Percentiles rank a stretch among this genome's conserved stretches.
phyloP scores from a whole-genome alignment of 2,329 filamentous ascomycete genomes.

The Fragosphaeria purpurea region DNA sequence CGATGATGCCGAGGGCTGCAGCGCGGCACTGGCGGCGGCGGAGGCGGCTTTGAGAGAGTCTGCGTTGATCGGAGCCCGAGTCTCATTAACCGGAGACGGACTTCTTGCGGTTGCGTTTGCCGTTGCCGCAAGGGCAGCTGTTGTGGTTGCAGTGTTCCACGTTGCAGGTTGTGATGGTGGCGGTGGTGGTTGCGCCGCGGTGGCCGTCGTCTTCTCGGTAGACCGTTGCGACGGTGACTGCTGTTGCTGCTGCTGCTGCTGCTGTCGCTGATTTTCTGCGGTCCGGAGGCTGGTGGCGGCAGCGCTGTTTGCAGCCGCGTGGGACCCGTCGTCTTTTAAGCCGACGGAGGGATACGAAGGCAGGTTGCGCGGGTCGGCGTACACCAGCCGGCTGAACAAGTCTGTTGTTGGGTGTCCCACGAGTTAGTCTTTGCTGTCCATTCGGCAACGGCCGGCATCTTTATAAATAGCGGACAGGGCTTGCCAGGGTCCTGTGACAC shows the following conservation, averaged over 20 bases:
- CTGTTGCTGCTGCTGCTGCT: no score
- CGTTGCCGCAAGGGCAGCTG: slow-evolving; percentile 4
- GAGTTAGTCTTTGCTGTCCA: no score
- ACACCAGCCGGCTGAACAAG: slow-evolving; percentile 43
- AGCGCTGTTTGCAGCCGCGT: slow-evolving; percentile 47
- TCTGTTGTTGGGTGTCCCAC: background rate
- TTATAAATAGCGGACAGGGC: no score
- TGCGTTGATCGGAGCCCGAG: slow-evolving; percentile 2
- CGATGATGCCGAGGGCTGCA: background rate
- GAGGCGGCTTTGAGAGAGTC: slow-evolving; percentile 11
- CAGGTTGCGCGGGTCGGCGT: slow-evolving; percentile 62
- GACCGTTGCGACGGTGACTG: no score
- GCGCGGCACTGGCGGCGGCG: slow-evolving; percentile 9
- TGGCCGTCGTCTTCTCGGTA: no score
- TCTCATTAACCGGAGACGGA: slow-evolving; percentile 4
- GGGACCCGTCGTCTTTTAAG: slow-evolving; percentile 44
- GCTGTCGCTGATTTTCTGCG: slow-evolving; percentile 48
- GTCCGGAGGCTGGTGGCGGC: slow-evolving; percentile 37
- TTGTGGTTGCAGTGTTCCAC: background rate
- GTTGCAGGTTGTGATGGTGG: no score
- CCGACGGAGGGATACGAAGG: slow-evolving; percentile 65
- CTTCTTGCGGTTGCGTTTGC: background rate
- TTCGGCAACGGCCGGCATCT: no score
- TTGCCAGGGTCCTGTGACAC: no score
- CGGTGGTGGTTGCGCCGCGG: no score